Evolutionary conservation across 139 green algal genomes (phyloP).

Genomic region (Chlorella vulgaris): DNA sequence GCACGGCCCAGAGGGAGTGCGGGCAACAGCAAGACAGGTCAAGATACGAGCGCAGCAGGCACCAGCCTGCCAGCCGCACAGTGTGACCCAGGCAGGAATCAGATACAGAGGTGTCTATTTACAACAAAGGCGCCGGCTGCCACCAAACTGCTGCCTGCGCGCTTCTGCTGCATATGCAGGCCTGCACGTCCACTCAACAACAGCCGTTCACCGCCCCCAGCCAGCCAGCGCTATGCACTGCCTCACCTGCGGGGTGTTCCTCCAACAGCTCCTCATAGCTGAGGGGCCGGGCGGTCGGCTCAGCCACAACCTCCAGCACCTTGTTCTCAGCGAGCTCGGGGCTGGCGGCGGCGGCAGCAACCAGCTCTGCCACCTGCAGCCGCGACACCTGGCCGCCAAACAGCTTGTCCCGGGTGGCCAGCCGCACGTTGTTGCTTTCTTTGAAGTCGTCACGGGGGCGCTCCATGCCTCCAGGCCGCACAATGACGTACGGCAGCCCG

Average conservation of each 20-base stretch:
- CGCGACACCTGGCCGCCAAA: slow-evolving; percentile 88
- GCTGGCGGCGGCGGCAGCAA: slow-evolving; percentile 61
- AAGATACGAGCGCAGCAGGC: too few species aligned
- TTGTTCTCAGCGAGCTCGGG: slow-evolving; percentile 81
- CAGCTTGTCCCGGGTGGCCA: slow-evolving; percentile 67
- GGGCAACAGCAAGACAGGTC: neutral
- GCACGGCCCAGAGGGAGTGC: neutral
- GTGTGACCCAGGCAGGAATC: too few species aligned
- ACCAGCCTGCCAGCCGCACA: too few species aligned
- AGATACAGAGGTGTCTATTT: too few species aligned
- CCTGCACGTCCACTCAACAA: too few species aligned
- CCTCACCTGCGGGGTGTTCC: slow-evolving; percentile 20
- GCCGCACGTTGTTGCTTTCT: slow-evolving; percentile 83
- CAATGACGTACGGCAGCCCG: slow-evolving; percentile 88
- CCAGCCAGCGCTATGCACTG: neutral
- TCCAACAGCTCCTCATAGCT: slow-evolving; percentile 59
- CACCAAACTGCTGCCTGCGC: too few species aligned
- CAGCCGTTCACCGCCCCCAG: neutral
- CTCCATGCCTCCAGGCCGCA: slow-evolving; percentile 93
- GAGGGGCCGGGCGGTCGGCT: slow-evolving; percentile 55
- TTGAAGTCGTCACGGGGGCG: slow-evolving; percentile 88
- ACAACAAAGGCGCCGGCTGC: too few species aligned
- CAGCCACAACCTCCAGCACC: slow-evolving; percentile 83
- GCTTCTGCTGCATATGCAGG: too few species aligned
- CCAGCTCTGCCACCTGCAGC: slow-evolving; percentile 88